Percentiles rank a stretch among this genome's conserved stretches.
phyloP scores from a whole-genome alignment of 1,284 basidiomycete genomes.

The Puccinia novopanici region DNA sequence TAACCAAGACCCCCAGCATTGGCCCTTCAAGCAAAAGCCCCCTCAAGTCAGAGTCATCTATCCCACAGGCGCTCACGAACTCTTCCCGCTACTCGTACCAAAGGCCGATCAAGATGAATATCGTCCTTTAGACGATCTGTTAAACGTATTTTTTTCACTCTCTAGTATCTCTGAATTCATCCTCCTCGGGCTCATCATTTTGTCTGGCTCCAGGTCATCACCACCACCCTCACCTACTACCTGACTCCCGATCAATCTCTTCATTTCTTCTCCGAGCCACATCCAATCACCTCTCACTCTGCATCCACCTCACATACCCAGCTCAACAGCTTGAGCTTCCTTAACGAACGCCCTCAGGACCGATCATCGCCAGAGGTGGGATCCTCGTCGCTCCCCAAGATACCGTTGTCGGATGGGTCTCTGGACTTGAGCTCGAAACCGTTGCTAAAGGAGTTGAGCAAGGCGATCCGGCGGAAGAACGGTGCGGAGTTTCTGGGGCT shows the following conservation, averaged over 20 bases:
- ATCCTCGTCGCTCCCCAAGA: conserved; percentile 34
- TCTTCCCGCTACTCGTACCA: conserved; percentile 24
- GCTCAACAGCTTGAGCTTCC: conserved; percentile 49
- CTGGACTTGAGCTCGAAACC: conserved; percentile 54
- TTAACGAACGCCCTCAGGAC: conserved; percentile 46
- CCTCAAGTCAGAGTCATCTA: conserved; percentile 27
- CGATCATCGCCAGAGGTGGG: background rate
- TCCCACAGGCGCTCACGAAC: conserved; percentile 24
- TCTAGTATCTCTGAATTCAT: background rate
- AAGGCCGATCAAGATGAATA: conserved; percentile 59
- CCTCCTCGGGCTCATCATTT: conserved; percentile 54
- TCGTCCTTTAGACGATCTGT: conserved; percentile 61
- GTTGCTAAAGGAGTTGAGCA: conserved; percentile 63
- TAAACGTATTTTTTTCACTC: conserved; percentile 51
- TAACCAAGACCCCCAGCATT: background rate
- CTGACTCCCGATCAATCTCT: conserved; percentile 53
- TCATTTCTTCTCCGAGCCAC: conserved; percentile 53
- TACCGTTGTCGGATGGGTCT: background rate
- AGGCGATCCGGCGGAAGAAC: conserved; percentile 63
- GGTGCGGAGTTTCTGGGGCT: conserved; percentile 63
- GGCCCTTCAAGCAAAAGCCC: conserved; percentile 1
- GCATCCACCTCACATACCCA: conserved; percentile 48
- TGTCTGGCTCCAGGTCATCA: conserved; percentile 58
- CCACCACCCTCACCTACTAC: conserved; percentile 54
- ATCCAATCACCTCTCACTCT: conserved; percentile 53